phyloP scores from a whole-genome alignment of 805 yeast species.

The Candida jianshihensis region DNA sequence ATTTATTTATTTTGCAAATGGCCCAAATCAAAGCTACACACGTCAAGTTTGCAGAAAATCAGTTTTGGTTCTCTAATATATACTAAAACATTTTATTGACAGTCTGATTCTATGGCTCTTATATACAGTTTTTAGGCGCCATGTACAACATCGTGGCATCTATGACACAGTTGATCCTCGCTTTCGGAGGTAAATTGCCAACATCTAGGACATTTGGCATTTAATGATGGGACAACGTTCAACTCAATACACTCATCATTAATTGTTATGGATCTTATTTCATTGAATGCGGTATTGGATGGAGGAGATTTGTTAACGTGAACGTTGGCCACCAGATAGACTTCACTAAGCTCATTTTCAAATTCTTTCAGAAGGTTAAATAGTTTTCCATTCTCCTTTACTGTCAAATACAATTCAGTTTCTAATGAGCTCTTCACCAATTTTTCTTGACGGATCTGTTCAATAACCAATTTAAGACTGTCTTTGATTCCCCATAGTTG shows the following conservation, averaged over 20 bases:
- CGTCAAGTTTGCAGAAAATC: too few species aligned
- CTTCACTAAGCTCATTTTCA: conserved; percentile 42
- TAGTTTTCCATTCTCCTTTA: conserved; percentile 14
- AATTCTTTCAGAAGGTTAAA: conserved; percentile 9
- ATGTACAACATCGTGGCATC: conserved; percentile 46
- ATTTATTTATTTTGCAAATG: too few species aligned
- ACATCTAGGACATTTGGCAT: conserved; percentile 83
- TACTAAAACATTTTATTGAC: too few species aligned
- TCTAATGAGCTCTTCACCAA: conserved; percentile 55
- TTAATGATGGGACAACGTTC: conserved; percentile 37
- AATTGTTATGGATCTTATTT: conserved; percentile 23
- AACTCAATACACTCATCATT: conserved; percentile 26
- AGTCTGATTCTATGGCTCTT: too few species aligned
- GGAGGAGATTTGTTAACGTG: conserved; percentile 24
- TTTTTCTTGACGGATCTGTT: conserved; percentile 43
- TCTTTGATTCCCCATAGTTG: conserved; percentile 42
- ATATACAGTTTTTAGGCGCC: background rate
- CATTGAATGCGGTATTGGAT: conserved; percentile 17
- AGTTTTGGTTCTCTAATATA: too few species aligned
- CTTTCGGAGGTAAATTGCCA: conserved; percentile 67
- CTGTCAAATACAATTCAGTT: conserved; percentile 35
- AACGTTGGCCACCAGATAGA: conserved; percentile 60
- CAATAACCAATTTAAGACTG: conserved; percentile 44
- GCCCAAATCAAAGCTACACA: too few species aligned
- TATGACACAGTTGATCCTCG: conserved; percentile 51